Evolutionary conservation across 345 rosid species (phyloP).

Genomic region (Eucalyptus globulus): DNA sequence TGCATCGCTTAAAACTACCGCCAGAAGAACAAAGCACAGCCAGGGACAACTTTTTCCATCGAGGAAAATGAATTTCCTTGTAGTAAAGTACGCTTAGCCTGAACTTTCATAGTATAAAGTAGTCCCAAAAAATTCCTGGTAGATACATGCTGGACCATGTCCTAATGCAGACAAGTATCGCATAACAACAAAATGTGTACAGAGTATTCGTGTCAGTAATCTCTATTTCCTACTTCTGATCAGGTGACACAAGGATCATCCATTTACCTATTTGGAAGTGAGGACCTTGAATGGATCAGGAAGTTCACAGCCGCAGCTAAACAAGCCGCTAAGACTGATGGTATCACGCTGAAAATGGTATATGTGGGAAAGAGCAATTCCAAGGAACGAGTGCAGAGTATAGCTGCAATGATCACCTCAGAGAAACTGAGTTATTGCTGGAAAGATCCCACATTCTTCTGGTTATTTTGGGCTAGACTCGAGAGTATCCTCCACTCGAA

Average conservation of each 20-base stretch:
- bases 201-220: background rate
- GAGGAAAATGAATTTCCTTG: background rate
- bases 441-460: background rate
- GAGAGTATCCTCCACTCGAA: conserved; percentile 16
- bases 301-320: background rate
- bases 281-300: conserved; percentile 18
- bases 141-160: background rate
- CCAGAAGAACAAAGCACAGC: background rate
- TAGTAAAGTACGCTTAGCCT: background rate
- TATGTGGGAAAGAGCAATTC: no score
- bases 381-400: background rate
- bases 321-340: background rate
- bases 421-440: conserved; percentile 3
- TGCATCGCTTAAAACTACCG: background rate
- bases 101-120: background rate
- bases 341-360: no score
- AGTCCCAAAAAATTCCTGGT: background rate
- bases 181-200: background rate
- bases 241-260: background rate
- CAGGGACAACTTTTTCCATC: background rate
- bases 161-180: background rate
- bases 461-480: conserved; percentile 23
- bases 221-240: background rate
- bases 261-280: conserved; percentile 19
- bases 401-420: background rate